Base-by-base conservation (phyloP, 1,284 basidiomycete species). In the Rhodotorula sp. region DNA sequence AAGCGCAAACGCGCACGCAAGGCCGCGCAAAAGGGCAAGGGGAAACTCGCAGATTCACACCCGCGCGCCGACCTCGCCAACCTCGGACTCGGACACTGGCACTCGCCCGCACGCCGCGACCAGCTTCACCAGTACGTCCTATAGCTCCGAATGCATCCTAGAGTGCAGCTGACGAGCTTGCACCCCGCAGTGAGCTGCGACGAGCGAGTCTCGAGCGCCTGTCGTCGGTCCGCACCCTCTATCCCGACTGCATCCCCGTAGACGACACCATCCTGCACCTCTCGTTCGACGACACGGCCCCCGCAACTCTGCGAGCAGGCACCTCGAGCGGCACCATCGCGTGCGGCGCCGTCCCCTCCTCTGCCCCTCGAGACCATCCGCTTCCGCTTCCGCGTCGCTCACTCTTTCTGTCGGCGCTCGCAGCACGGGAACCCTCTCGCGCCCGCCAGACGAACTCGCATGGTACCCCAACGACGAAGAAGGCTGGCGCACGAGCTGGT, bases 391-490 rank as follows among this genome's bases (percentile, higher is more conserved):
- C 17, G 25, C 16, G 10, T 42, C 27, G 23, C 8, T 45, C 8
- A 50, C 25, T 21, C 19, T 14, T 10, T 16, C 42, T 27, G 1
- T 3, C 5, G n/a, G 25, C 12, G 0, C 21, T 16, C 1, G 14
- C 64, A 76, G 74, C 7, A 72, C 68, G 0, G 74, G 73, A 0
- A 46, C 63, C 21, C 42, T 74, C 19, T 55, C 55, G 0, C 53
- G 72, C 3, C 17, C 34, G 7, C 16, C 44, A 0, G 64, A 74
- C 9, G 67, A 63, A 23, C 41, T 21, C 4, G 57, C 52, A 21
- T 69, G 65, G 41, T 76, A 64, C 42, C 75, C 75, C 13, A 72
- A 74, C 67, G 75, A 76, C 70, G 72, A 72, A 54, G 62, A 72
- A 23, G 64, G 66, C 1, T 76, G 66, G 58, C 56, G 75, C 42